Evolutionary conservation across 768 basidiomycete species (phyloP), one percentile per base, ranked within the genome.

Genomic region (Trametes sanguinea): DNA sequence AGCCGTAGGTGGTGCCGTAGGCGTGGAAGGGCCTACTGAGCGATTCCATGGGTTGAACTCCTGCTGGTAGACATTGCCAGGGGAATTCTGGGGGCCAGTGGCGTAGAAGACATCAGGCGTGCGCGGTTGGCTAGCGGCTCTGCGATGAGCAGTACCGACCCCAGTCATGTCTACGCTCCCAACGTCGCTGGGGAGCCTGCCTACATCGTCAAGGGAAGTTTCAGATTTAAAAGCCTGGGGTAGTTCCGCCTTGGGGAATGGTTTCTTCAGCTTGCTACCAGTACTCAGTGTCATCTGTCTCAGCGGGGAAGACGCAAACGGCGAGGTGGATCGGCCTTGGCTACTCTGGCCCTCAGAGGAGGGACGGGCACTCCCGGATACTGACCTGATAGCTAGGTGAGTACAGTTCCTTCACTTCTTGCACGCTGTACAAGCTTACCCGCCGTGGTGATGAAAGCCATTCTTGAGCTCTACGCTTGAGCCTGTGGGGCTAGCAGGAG

Each of bases 151-250:
- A 6, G 78, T 74, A 33, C 88, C 88, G 32, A 90, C 65, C 11
- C 88, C 88, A 11, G 87, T 89, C 84, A 89, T 86, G 65, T 89
- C 82, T 32, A 88, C 77, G 13, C 78, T 79, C 64, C 65, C 65
- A 16, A 65, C 56, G 27, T 63, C 66, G 35, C 59, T 66, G 1
- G 68, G 47, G 5, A 61, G 48, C n/a, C 27, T 54, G 33, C 58
- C 51, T 29, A 54, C 39, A 14, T 35, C 59, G 51, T 47, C 43
- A 60, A 57, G 58, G 29, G 48, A 65, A 16, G 32, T 53, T 16
- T 62, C 65, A 40, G 58, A 63, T 30, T 66, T 77, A 50, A 85
- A 79, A 10, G 86, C 86, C 10, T 84, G 77, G 1, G 88, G 86
- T 5, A 88, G 72, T 66, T 87, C 85, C 9, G 83, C 85, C 61